phyloP scores from a whole-genome alignment of 2,329 filamentous ascomycete species.

The Diaporthe citrichinensis region DNA sequence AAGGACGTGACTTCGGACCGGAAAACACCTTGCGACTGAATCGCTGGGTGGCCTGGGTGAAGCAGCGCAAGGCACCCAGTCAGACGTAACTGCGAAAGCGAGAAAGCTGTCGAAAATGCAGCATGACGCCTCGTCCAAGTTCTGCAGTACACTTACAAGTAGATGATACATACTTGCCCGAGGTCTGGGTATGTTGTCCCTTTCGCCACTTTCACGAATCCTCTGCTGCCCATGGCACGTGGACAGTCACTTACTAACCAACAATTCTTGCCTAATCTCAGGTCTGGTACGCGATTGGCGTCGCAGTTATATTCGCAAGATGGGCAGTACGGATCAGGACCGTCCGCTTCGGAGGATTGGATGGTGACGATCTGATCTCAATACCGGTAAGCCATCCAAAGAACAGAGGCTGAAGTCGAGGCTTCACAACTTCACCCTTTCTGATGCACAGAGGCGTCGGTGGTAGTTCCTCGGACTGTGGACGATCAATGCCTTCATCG shows the following conservation, averaged over 20 bases:
- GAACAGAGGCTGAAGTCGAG: background rate
- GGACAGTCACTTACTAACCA: background rate
- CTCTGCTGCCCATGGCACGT: no score
- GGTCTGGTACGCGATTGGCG: constrained; percentile 37
- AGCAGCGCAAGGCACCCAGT: background rate
- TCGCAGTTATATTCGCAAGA: constrained; percentile 30
- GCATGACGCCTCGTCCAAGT: constrained; percentile 37
- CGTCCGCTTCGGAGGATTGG: constrained; percentile 32
- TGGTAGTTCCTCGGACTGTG: constrained; percentile 45
- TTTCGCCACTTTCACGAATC: background rate
- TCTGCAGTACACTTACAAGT: constrained; percentile 46
- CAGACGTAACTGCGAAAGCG: background rate
- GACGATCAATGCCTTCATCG: constrained; percentile 45
- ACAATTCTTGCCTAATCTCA: background rate
- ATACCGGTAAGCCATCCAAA: constrained; percentile 23
- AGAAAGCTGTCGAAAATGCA: background rate
- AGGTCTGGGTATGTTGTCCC: constrained; percentile 41
- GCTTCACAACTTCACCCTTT: background rate
- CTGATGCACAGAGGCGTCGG: background rate
- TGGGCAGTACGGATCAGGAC: constrained; percentile 37
- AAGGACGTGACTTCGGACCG: background rate
- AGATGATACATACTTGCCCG: constrained; percentile 43
- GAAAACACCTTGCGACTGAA: background rate
- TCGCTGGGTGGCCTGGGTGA: background rate
- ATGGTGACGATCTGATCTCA: constrained; percentile 38